Evolutionary conservation across 306 rosid genomes (phyloP), one percentile per base, ranked within the genome.

Genomic region (Cucumis cinereus): DNA sequence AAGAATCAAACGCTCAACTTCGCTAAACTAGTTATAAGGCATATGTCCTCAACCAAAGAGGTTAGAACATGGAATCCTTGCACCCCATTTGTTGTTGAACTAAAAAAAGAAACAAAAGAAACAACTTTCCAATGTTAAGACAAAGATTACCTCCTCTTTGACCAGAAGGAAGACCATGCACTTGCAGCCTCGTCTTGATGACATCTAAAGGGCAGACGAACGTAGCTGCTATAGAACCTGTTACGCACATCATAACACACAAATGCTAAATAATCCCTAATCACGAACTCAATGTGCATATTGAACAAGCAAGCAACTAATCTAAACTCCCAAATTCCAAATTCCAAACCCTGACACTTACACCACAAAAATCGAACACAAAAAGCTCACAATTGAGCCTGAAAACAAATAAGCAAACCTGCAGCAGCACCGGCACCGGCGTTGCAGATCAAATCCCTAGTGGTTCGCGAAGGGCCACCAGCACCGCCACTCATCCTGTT

Each of bases 161-260:
- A 22, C 82, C 85, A 77, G 88, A 69, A 41, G 96, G 97, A 83
- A 86, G 81, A 66, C 99, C 99, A 82, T 90, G 97, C 70, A 94
- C 99, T 84, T 94, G 99, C 59, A 94, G 79, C 84, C 99, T 90
- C 36, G 99, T 94, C 88, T 91, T 94, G 90, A 94, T 94, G 81
- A 94, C 99, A 86, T 94, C 99, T 85, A 94, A 82, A 3, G 99
- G 99, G 71, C 97, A 94, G 56, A 94, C 88, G 77, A 94, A 89
- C 33, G 99, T 92, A 60, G 99, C 99, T 33, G 97, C 99, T 60
- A 92, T 89, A 20, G 97, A 84, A 80, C 97, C 99, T 94, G 84
- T 54, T 80, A 77, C 77, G 68, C 80, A 74, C 78, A 66, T 16
- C 76, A 75, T 54, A 62, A 61, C 3, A 38, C 52, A 55, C 28